Evolutionary conservation across 192 early-diverging fungal genomes (phyloP).

Genomic region (Coemansia sp.): DNA sequence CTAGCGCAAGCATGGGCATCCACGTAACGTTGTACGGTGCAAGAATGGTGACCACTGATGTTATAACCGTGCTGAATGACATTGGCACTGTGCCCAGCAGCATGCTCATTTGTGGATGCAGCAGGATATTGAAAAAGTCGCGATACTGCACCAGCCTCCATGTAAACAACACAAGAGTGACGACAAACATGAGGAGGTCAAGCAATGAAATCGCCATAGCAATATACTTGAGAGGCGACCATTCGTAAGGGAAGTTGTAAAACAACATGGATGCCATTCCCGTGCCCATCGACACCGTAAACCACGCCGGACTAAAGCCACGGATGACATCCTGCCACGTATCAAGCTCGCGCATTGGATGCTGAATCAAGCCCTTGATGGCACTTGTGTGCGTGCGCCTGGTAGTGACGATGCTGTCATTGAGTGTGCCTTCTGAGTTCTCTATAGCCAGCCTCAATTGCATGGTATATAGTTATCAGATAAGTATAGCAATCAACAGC

Average conservation of each 20-base stretch:
- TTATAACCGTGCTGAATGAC: slow-evolving; percentile 52
- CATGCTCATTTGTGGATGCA: slow-evolving; percentile 56
- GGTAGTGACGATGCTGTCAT: background rate
- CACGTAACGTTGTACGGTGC: slow-evolving; percentile 21
- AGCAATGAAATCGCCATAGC: slow-evolving; percentile 40
- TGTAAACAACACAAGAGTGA: slow-evolving; percentile 27
- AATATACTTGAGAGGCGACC: slow-evolving; percentile 39
- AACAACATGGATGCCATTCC: slow-evolving; percentile 44
- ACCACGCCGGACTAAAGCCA: slow-evolving; percentile 62
- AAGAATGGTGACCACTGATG: slow-evolving; percentile 25
- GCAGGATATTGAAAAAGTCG: slow-evolving; percentile 44
- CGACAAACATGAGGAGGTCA: slow-evolving; percentile 41
- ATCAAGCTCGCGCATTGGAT: slow-evolving; percentile 47
- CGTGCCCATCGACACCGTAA: slow-evolving; percentile 57
- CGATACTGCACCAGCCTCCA: slow-evolving; percentile 42
- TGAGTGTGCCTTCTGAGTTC: slow-evolving; percentile 25
- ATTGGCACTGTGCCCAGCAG: slow-evolving; percentile 56
- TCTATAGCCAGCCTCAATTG: slow-evolving; percentile 5
- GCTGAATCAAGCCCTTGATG: slow-evolving; percentile 29
- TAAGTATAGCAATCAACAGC: too few relatives aligned
- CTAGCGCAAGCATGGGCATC: slow-evolving; percentile 42
- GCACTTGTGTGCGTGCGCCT: slow-evolving; percentile 1
- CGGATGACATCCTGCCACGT: slow-evolving; percentile 33
- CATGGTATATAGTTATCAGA: background rate
- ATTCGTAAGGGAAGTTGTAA: slow-evolving; percentile 46